phyloP scores from a whole-genome alignment of 352 stramenopile genomes.

The Globisporangium iwayamae region DNA sequence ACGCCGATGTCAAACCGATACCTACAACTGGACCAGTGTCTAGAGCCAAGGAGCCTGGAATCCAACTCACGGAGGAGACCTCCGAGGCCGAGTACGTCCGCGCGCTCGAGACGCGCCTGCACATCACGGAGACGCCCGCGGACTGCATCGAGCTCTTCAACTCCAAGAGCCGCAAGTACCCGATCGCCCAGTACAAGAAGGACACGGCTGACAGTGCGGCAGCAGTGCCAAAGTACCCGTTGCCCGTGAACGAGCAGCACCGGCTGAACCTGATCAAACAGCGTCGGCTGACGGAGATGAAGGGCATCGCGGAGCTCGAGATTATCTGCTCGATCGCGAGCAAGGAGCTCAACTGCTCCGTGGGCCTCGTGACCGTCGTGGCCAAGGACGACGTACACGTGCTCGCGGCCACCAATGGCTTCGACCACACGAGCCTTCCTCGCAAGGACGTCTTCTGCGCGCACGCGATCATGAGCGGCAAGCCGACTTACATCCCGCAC shows the following conservation, averaged over 20 bases:
- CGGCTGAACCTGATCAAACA: slow-evolving; percentile 35
- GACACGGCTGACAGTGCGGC: not conserved
- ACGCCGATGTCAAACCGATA: slow-evolving; percentile 22
- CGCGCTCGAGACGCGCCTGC: slow-evolving; percentile 12
- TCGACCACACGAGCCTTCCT: slow-evolving; percentile 22
- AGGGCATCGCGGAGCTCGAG: slow-evolving; percentile 39
- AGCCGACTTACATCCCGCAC: slow-evolving; percentile 46
- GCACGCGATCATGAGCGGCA: slow-evolving; percentile 47
- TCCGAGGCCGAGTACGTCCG: slow-evolving; percentile 14
- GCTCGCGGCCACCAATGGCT: slow-evolving; percentile 33
- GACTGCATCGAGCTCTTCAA: slow-evolving; percentile 9
- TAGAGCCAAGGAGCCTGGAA: not conserved
- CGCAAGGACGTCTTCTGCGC: slow-evolving; percentile 52
- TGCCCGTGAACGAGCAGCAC: slow-evolving; percentile 14
- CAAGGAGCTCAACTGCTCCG: slow-evolving; percentile 35
- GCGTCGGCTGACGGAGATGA: slow-evolving; percentile 21
- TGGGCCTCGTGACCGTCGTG: slow-evolving; percentile 47
- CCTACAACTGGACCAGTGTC: no score
- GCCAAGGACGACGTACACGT: slow-evolving; percentile 34
- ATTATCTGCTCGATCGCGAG: slow-evolving; percentile 43
- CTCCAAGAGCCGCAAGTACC: slow-evolving; percentile 12
- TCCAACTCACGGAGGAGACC: slow-evolving; percentile 5
- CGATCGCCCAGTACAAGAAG: not conserved
- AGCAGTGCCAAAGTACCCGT: slow-evolving; percentile 1
- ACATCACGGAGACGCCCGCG: slow-evolving; percentile 7